phyloP scores from a whole-genome alignment of 495 filamentous ascomycete species.

The Astrothelium subdiscretum region DNA sequence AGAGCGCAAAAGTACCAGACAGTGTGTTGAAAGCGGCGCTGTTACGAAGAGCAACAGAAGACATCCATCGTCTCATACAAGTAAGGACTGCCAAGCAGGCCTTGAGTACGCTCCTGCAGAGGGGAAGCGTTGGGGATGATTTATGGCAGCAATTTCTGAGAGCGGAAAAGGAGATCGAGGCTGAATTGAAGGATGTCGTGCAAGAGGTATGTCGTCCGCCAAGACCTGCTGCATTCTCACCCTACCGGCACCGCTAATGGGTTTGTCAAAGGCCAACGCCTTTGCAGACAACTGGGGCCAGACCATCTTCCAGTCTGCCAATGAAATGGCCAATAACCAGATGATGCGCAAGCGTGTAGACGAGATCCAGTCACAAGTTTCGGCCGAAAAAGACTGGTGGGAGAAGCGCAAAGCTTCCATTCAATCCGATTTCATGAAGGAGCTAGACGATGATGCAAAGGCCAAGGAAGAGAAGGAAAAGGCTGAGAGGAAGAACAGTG shows the following conservation, averaged over 20 bases:
- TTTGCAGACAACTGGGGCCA: constrained; percentile 1
- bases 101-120: constrained; percentile 66
- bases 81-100: constrained; percentile 77
- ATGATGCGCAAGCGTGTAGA: constrained; percentile 48
- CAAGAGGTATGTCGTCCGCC: constrained; percentile 52
- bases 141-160: constrained; percentile 83
- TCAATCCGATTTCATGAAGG: constrained; percentile 71
- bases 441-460: constrained; percentile 49
- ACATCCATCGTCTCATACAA: constrained; percentile 80
- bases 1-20: constrained; percentile 60
- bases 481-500: constrained; percentile 35
- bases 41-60: constrained; percentile 75
- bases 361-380: constrained; percentile 54
- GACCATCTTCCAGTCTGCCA: constrained; percentile 54
- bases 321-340: constrained; percentile 64
- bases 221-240: background rate
- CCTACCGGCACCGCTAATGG: background rate
- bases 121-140: constrained; percentile 91
- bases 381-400: constrained; percentile 81
- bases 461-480: constrained; percentile 8
- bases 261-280: constrained; percentile 46
- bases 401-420: constrained; percentile 65
- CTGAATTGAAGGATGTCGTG: constrained; percentile 86
- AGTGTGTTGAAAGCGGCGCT: constrained; percentile 83
- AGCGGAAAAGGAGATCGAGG: constrained; percentile 96